Evolutionary conservation across 2,329 filamentous ascomycete species (phyloP).

Genomic region (Talaromyces sp.): DNA sequence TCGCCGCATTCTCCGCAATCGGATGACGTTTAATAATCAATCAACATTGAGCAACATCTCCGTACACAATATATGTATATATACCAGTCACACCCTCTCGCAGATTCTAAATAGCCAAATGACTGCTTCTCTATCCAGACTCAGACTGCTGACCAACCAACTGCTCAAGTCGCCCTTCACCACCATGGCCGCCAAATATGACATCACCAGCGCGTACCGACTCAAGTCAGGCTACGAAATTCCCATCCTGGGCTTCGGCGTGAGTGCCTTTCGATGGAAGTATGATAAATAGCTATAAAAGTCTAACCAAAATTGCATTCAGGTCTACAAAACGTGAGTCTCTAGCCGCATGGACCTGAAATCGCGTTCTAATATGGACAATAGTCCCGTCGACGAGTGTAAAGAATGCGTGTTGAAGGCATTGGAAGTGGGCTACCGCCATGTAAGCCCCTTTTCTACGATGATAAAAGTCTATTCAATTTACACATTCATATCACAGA

Average conservation of each 20-base stretch:
- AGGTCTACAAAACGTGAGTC: neutral
- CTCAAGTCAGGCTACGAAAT: slow-evolving; percentile 60
- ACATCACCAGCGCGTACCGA: slow-evolving; percentile 38
- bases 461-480: neutral
- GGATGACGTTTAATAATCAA: neutral
- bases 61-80: neutral
- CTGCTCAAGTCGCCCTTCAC: neutral
- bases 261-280: slow-evolving; percentile 29
- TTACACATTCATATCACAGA: neutral
- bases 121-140: neutral
- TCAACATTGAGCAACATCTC: neutral
- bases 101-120: neutral
- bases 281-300: neutral
- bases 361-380: neutral
- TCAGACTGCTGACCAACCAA: neutral
- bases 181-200: slow-evolving; percentile 17
- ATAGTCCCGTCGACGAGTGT: neutral
- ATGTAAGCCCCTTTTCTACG: neutral
- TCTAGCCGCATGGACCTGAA: neutral
- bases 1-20: neutral
- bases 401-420: slow-evolving; percentile 1
- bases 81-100: neutral
- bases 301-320: neutral
- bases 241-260: slow-evolving; percentile 56
- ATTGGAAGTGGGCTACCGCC: slow-evolving; percentile 4